Conservation (phyloP, 768 basidiomycete genomes). For the Wakefieldia striispora region DNA sequence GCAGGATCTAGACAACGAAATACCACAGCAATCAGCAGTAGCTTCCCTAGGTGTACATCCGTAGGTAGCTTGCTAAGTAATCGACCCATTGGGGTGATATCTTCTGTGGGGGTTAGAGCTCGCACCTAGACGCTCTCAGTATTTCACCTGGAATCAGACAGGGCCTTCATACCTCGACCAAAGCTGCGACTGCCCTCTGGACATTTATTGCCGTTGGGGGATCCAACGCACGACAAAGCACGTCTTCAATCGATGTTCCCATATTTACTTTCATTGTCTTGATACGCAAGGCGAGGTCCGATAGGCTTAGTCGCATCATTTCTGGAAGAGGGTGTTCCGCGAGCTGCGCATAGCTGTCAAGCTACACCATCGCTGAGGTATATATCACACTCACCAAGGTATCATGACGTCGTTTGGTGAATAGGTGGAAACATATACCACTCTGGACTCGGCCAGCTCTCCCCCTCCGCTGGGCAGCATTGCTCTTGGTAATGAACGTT, state of each 20-base stretch:
- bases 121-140: slow-evolving; percentile 53
- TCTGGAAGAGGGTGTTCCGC: slow-evolving; percentile 90
- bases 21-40: slow-evolving; percentile 78
- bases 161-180: slow-evolving; percentile 69
- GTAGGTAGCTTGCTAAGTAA: slow-evolving; percentile 89
- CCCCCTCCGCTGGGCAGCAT: slow-evolving; percentile 86
- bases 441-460: slow-evolving; percentile 88
- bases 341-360: slow-evolving; percentile 48
- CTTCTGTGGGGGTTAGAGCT: slow-evolving; percentile 80
- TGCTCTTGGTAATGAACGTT: slow-evolving; percentile 88
- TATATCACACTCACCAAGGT: slow-evolving; percentile 49
- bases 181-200: slow-evolving; percentile 81
- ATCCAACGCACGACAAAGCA: slow-evolving; percentile 83
- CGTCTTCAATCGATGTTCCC: slow-evolving; percentile 85
- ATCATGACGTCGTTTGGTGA: slow-evolving; percentile 85
- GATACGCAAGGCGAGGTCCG: slow-evolving; percentile 86
- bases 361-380: background rate
- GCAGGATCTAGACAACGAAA: slow-evolving; percentile 94
- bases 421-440: slow-evolving; percentile 94
- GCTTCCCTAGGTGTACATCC: slow-evolving; percentile 95
- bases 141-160: background rate
- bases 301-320: slow-evolving; percentile 90
- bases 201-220: slow-evolving; percentile 86
- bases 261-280: slow-evolving; percentile 92
- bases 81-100: slow-evolving; percentile 92